These are phyloP conservation scores for Botryotinia globosa DNA, from an alignment of 2,329 filamentous ascomycete genomes.

Conservation along the genomic window DNA sequence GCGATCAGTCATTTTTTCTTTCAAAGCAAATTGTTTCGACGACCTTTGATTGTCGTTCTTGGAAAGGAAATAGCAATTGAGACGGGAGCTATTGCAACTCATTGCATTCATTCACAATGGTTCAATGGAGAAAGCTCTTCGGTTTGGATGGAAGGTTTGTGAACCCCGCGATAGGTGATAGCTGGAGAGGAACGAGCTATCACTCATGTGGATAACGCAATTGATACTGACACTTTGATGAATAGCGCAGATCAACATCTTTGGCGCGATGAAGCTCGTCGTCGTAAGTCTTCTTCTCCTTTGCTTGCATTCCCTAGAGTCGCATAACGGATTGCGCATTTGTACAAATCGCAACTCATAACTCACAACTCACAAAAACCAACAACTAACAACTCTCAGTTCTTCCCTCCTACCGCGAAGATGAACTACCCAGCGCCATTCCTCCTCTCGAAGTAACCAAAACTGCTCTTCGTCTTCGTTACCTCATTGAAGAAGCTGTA, in stretches of 20 bases:
- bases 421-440: constrained; percentile 62
- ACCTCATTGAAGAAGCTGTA: constrained; percentile 84
- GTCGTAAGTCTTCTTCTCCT: constrained; percentile 26
- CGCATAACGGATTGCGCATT: neutral
- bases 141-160: constrained; percentile 33
- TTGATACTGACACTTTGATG: neutral
- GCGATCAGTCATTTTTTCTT: neutral
- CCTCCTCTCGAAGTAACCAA: constrained; percentile 81
- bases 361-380: neutral
- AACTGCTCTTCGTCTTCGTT: constrained; percentile 82
- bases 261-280: constrained; percentile 36
- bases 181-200: neutral
- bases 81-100: neutral
- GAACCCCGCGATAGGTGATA: constrained; percentile 18
- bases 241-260: constrained; percentile 27
- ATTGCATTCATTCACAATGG: constrained; percentile 28
- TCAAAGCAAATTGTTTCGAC: neutral
- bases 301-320: neutral
- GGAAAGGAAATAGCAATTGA: neutral
- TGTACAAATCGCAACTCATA: neutral
- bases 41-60: neutral
- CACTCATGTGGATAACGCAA: neutral
- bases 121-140: constrained; percentile 37
- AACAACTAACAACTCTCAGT: constrained; percentile 48
- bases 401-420: constrained; percentile 60